phyloP scores from a whole-genome alignment of 2,329 filamentous ascomycete species.

The Aurifilum marmelostoma region DNA sequence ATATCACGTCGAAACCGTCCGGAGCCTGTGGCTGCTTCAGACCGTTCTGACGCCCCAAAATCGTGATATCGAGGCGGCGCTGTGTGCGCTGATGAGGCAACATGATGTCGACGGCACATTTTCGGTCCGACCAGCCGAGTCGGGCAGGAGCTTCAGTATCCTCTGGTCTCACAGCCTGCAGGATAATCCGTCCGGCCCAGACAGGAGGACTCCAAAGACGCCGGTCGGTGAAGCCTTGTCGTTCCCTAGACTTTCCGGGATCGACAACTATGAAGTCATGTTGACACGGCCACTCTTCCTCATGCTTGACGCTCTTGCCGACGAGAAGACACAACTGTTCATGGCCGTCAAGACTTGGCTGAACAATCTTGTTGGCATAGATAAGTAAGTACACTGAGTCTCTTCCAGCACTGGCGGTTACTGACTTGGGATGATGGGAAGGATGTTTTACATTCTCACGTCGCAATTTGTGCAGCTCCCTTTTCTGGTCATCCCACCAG shows the following conservation, averaged over 20 bases:
- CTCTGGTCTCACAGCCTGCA: conserved; percentile 82
- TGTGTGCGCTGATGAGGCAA: conserved; percentile 70
- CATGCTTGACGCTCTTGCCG: conserved; percentile 75
- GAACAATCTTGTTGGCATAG: conserved; percentile 64
- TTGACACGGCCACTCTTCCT: conserved; percentile 81
- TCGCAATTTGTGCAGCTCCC: conserved; percentile 59
- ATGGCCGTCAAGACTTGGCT: conserved; percentile 83
- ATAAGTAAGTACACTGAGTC: conserved; percentile 54
- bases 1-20: conserved; percentile 91
- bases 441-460: conserved; percentile 64
- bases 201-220: conserved; percentile 54
- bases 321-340: conserved; percentile 73
- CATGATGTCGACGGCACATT: conserved; percentile 52
- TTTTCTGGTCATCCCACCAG: conserved; percentile 49
- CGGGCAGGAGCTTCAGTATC: conserved; percentile 71
- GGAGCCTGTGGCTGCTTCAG: conserved; percentile 85
- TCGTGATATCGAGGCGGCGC: conserved; percentile 78
- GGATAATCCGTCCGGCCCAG: conserved; percentile 52
- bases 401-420: conserved; percentile 1
- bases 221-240: conserved; percentile 42
- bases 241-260: conserved; percentile 52
- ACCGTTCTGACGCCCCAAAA: conserved; percentile 67
- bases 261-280: conserved; percentile 71
- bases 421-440: conserved; percentile 39
- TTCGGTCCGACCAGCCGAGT: conserved; percentile 56